Percentiles rank a stretch among this genome's conserved stretches.
Evolutionary conservation across 768 basidiomycete species (phyloP).

Genomic region (Xerocomellus intermedius): DNA sequence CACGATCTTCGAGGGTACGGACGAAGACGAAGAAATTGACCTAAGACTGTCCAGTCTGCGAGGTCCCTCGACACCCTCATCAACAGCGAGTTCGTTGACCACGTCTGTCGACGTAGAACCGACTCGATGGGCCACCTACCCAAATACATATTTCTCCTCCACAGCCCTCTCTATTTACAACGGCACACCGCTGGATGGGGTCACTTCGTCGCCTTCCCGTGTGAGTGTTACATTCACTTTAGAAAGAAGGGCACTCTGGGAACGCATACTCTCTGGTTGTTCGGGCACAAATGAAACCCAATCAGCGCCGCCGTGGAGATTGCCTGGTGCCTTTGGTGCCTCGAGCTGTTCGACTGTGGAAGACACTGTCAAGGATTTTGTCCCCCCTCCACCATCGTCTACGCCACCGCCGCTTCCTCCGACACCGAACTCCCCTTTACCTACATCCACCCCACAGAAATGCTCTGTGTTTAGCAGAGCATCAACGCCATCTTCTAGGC

Average conservation of each 20-base stretch:
- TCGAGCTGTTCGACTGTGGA: neutral
- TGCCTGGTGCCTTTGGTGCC: constrained; percentile 16
- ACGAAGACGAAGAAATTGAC: constrained; percentile 38
- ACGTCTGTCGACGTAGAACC: neutral
- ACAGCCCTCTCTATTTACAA: constrained; percentile 51
- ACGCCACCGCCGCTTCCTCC: constrained; percentile 35
- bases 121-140: constrained; percentile 63
- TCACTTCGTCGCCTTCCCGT: constrained; percentile 24
- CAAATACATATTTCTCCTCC: constrained; percentile 57
- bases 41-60: constrained; percentile 6
- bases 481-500: neutral
- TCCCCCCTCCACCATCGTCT: constrained; percentile 34
- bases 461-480: neutral
- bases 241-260: constrained; percentile 43
- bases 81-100: neutral
- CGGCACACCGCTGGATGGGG: constrained; percentile 35
- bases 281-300: neutral
- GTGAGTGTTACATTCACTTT: constrained; percentile 34
- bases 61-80: constrained; percentile 4
- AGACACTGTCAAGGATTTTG: constrained; percentile 12
- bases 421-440: constrained; percentile 9
- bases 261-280: constrained; percentile 31
- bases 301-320: constrained; percentile 24
- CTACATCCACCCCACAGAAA: neutral
- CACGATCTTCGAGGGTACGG: constrained; percentile 38